Percentiles rank a stretch among this genome's conserved stretches.
phyloP scores from a whole-genome alignment of 495 filamentous ascomycete genomes.

The Hypoxylon lienhwacheense region DNA sequence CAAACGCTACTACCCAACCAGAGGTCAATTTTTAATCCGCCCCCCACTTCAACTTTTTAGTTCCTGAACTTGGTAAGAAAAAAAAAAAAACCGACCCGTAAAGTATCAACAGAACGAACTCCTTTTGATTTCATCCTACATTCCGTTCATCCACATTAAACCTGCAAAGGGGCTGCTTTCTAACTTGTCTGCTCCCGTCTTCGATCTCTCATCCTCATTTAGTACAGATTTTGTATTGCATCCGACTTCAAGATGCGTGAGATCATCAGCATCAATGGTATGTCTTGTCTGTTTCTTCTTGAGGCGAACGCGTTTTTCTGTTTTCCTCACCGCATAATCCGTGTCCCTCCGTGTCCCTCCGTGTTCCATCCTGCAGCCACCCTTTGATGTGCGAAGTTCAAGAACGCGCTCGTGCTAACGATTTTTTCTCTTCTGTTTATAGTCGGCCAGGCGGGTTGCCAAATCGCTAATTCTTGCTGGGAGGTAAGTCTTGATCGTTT shows the following conservation, averaged over 20 bases:
- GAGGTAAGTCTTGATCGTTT: constrained; percentile 71
- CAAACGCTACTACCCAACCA: constrained; percentile 33
- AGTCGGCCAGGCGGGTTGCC: constrained; percentile 99
- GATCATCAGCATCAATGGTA: constrained; percentile 99
- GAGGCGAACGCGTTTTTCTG: constrained; percentile 41
- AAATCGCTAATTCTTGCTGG: constrained; percentile 99
- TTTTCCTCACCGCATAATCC: constrained; percentile 45
- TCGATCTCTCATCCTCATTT: constrained; percentile 14
- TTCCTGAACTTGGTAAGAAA: constrained; percentile 33
- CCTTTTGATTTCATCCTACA: constrained; percentile 35
- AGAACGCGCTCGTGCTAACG: constrained; percentile 42
- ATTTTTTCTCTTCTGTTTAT: constrained; percentile 43
- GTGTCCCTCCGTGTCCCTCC: no score
- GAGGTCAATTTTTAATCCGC: constrained; percentile 41
- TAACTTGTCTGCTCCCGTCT: constrained; percentile 26
- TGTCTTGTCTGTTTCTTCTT: constrained; percentile 43
- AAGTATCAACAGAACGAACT: constrained; percentile 39
- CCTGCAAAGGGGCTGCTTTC: constrained; percentile 22
- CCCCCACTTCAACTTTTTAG: constrained; percentile 36
- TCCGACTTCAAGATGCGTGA: constrained; percentile 81
- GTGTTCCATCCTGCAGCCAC: constrained; percentile 14
- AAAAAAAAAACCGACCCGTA: constrained; percentile 42
- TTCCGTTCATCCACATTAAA: constrained; percentile 8
- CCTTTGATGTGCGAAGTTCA: constrained; percentile 20
- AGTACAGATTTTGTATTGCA: constrained; percentile 31